phyloP scores from a whole-genome alignment of 257 asterid species.

The Primulina tabacum region DNA sequence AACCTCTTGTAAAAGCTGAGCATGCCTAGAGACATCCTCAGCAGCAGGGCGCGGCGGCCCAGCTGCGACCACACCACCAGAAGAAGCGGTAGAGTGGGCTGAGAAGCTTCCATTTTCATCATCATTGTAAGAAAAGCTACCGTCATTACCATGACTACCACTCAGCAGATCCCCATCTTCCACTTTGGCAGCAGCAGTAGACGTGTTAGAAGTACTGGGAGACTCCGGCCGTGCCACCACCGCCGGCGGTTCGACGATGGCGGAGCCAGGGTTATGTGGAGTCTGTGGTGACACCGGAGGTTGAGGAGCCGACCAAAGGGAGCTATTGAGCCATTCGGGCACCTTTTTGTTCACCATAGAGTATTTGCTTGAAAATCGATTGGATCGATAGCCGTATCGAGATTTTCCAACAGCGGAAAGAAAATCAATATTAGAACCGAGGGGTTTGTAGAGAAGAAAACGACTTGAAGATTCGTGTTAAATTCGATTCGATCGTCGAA shows the following conservation, averaged over 20 bases:
- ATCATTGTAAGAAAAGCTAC: slow-evolving; percentile 34
- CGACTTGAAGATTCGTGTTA: background rate
- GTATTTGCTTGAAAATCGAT: background rate
- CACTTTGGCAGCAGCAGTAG: slow-evolving; percentile 25
- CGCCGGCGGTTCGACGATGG: slow-evolving; percentile 33
- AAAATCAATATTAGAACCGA: background rate
- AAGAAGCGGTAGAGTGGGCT: slow-evolving; percentile 32
- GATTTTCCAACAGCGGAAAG: background rate
- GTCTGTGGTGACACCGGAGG: slow-evolving; percentile 33
- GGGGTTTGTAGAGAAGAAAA: background rate
- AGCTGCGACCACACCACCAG: slow-evolving; percentile 29
- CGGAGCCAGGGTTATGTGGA: slow-evolving; percentile 22
- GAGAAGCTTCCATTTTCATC: slow-evolving; percentile 50
- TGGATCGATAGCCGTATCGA: background rate
- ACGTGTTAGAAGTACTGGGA: slow-evolving; percentile 26
- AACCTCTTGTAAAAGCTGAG: slow-evolving; percentile 79
- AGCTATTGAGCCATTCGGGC: slow-evolving; percentile 83
- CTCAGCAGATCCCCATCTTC: slow-evolving; percentile 60
- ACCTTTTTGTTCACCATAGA: slow-evolving; percentile 42
- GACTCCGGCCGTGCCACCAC: slow-evolving; percentile 30
- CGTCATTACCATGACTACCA: slow-evolving; percentile 29
- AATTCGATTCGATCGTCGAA: background rate
- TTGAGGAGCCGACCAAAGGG: slow-evolving; percentile 65
- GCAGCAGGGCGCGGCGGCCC: slow-evolving; percentile 31
- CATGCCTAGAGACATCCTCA: slow-evolving; percentile 59